phyloP scores from a whole-genome alignment of 1,284 basidiomycete genomes.

The Apiotrichum sp. region DNA sequence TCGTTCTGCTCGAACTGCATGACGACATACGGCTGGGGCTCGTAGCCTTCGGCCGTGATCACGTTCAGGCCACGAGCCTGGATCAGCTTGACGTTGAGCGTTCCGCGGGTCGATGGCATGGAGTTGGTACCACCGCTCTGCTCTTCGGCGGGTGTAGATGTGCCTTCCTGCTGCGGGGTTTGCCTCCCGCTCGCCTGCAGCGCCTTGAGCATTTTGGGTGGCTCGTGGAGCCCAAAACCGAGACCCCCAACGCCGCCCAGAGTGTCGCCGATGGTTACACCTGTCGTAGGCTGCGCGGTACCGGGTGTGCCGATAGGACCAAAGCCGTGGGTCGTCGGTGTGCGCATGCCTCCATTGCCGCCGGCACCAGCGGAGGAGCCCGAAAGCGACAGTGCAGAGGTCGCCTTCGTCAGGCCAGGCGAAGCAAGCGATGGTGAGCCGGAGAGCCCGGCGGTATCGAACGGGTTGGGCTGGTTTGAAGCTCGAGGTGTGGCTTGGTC shows the following conservation, averaged over 20 bases:
- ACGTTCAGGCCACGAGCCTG: constrained; percentile 81
- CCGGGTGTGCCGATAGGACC: constrained; percentile 43
- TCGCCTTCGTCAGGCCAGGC: constrained; percentile 42
- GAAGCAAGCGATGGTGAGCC: constrained; percentile 17
- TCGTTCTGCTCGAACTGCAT: constrained; percentile 99
- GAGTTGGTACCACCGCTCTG: constrained; percentile 2
- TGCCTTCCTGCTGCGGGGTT: constrained; percentile 22
- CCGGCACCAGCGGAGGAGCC: constrained; percentile 18
- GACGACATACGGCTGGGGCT: constrained; percentile 79
- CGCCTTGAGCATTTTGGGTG: constrained; percentile 46
- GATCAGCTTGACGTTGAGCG: constrained; percentile 93
- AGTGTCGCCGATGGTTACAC: constrained; percentile 42
- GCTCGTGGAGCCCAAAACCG: constrained; percentile 47
- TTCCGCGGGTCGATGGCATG: constrained; percentile 50
- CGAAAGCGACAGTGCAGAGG: constrained; percentile 36
- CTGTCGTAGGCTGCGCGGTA: constrained; percentile 40
- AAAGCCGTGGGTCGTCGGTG: constrained; percentile 41
- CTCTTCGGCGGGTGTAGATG: constrained; percentile 5
- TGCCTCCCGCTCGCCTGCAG: constrained; percentile 29
- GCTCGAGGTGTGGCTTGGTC: constrained; percentile 69
- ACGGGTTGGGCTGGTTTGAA: constrained; percentile 58
- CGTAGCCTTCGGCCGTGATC: constrained; percentile 53
- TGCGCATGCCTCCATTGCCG: constrained; percentile 30
- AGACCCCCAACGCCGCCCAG: constrained; percentile 32
- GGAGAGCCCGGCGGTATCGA: constrained; percentile 50